Evolutionary conservation across 768 basidiomycete species (phyloP), one percentile per base, ranked within the genome.

Genomic region (Rhodotorula graminis): DNA sequence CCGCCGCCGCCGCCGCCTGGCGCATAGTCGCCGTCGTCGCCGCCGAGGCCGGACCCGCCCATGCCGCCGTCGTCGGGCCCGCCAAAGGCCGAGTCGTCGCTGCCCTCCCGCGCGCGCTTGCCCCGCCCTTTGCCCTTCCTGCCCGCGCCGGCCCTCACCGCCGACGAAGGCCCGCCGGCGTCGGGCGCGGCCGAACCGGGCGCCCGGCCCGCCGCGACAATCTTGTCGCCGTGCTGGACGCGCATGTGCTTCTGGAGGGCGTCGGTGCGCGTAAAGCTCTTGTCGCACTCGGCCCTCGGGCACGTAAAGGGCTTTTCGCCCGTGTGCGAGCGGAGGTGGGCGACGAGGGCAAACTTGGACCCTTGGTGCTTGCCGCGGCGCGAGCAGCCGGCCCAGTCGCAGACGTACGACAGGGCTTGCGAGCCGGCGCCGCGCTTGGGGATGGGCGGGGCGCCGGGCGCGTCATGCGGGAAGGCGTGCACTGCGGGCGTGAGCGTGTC

Each of bases 251-350:
- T 95, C 31, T 79, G 79, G 29, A 95, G 87, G 16, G 93, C 92
- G 81, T 96, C 93, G 3, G 92, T 92, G 56, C 93, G 92, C 16
- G 93, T 93, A 81, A 97, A 97, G 0, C 91, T 89, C 78, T 92
- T 93, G 84, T 92, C 91, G 80, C 94, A 97, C 83, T 93, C 93
- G 94, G 91, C 88, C 69, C 86, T 83, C 19, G 87, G 82, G 79
- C 93, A 97, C 33, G 86, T 88, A 79, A 93, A 96, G 0, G 93
- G 93, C 78, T 93, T 93, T 82, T 97, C 93, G 64, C 93, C 93
- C 0, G 93, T 95, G 80, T 97, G 93, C 19, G 90, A 91, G 46
- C 93, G 87, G 61, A 93, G 86, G 80, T 97, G 93, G 9, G 91
- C 91, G 68, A 93, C 88, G 60, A 97, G 86, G 11, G 93, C 91